These are phyloP conservation scores for Rosa persica DNA, from an alignment of 306 rosid species.

Conservation along the genomic window DNA sequence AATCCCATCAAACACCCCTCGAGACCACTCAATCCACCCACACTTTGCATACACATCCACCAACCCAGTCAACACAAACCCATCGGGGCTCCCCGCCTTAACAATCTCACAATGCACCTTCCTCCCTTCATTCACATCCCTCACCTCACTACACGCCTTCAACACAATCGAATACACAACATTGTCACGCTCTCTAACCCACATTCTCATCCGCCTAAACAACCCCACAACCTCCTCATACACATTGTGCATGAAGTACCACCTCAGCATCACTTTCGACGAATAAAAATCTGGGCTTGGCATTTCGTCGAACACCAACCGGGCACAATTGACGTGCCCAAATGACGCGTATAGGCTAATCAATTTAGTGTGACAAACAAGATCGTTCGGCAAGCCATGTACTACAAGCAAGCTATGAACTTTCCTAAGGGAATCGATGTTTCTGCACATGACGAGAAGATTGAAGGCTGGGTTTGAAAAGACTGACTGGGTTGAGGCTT, in stretches of 20 bases:
- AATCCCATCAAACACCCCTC: slow-evolving; percentile 51
- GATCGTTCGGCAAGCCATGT: slow-evolving; percentile 39
- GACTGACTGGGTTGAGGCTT: slow-evolving; percentile 25
- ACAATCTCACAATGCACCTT: slow-evolving; percentile 55
- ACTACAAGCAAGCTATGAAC: slow-evolving; percentile 53
- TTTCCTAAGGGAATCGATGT: slow-evolving; percentile 44
- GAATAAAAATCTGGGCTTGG: slow-evolving; percentile 51
- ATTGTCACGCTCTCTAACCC: slow-evolving; percentile 38
- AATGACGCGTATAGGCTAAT: slow-evolving; percentile 60
- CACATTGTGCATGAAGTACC: slow-evolving; percentile 58
- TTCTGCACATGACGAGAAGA: slow-evolving; percentile 46
- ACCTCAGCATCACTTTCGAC: slow-evolving; percentile 65
- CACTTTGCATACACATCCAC: slow-evolving; percentile 60
- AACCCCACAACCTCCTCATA: slow-evolving; percentile 42
- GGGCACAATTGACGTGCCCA: slow-evolving; percentile 47
- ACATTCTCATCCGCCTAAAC: slow-evolving; percentile 36
- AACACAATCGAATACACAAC: slow-evolving; percentile 52
- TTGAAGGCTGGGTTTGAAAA: slow-evolving; percentile 36
- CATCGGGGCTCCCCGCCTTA: slow-evolving; percentile 47
- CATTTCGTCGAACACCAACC: slow-evolving; percentile 57
- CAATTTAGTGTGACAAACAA: slow-evolving; percentile 44
- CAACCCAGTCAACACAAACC: slow-evolving; percentile 49
- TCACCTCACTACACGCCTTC: slow-evolving; percentile 55
- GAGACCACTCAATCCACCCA: slow-evolving; percentile 33
- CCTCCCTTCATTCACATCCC: slow-evolving; percentile 40